Evolutionary conservation across 176 grass and related monocot genomes (phyloP).

Genomic region (barley (Hordeum vulgare)): DNA sequence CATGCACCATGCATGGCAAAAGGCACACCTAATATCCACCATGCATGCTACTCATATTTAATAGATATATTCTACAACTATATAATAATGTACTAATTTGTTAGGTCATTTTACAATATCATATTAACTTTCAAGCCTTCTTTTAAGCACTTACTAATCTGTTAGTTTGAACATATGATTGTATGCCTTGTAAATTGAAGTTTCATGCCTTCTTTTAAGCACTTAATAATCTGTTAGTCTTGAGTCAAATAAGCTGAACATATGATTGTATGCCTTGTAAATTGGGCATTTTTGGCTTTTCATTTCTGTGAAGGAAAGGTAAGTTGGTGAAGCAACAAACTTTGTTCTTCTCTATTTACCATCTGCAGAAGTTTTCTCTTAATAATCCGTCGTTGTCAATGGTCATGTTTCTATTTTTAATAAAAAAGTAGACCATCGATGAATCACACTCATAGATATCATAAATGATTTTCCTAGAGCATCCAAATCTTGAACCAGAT

Average conservation of each 20-base stretch:
- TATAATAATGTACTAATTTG: too few relatives aligned
- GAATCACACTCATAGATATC: background rate
- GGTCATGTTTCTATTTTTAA: too few relatives aligned
- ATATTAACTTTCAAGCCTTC: background rate
- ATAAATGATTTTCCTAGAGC: background rate
- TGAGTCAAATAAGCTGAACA: background rate
- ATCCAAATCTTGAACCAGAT: background rate
- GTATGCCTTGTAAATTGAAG: background rate
- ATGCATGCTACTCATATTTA: too few relatives aligned
- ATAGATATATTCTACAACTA: too few relatives aligned
- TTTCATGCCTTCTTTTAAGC: background rate
- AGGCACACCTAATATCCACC: too few relatives aligned
- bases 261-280: background rate
- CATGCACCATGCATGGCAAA: too few relatives aligned
- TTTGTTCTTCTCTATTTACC: background rate
- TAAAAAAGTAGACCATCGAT: background rate
- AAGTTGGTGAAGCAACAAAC: background rate
- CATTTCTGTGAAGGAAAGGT: background rate
- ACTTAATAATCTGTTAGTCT: background rate
- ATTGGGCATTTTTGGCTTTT: background rate
- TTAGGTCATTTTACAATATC: background rate
- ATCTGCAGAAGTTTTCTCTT: slow-evolving; percentile 10
- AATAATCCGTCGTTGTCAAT: background rate
- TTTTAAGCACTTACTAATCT: background rate
- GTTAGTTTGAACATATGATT: background rate